A percentile compares a stretch with the other conserved stretches of the same genome.
Evolutionary conservation across 306 rosid genomes (phyloP).

Genomic region (Ochetophila trinervis): DNA sequence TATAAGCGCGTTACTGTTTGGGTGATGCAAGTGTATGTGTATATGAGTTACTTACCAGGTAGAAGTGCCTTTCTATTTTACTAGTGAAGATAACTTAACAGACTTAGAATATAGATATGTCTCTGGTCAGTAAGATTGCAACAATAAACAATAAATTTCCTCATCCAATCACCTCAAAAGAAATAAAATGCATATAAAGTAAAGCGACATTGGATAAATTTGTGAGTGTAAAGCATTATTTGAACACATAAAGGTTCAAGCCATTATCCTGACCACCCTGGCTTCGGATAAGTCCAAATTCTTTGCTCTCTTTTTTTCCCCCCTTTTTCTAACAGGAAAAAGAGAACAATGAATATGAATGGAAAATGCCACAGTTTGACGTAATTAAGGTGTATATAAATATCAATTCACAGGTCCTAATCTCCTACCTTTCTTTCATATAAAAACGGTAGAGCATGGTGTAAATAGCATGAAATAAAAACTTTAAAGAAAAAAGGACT

Average conservation of each 20-base stretch:
- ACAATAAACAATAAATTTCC: constrained; percentile 24
- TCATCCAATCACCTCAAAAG: constrained; percentile 31
- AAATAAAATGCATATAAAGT: constrained; percentile 3
- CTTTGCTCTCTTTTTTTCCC: too few species aligned
- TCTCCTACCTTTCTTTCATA: neutral
- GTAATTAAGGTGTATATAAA: neutral
- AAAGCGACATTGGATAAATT: constrained; percentile 25
- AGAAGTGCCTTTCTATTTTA: constrained; percentile 16
- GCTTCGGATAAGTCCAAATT: constrained; percentile 10
- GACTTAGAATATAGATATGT: constrained; percentile 16
- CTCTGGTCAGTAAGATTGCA: constrained; percentile 28
- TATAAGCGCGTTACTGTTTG: constrained; percentile 28
- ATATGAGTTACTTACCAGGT: constrained; percentile 19
- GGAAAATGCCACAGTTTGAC: neutral
- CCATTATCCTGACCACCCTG: neutral
- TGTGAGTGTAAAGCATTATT: constrained; percentile 5
- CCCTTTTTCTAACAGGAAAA: constrained; percentile 11
- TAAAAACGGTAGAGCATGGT: constrained; percentile 6
- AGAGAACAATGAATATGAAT: constrained; percentile 3
- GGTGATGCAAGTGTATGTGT: constrained; percentile 34
- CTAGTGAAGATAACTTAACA: constrained; percentile 28
- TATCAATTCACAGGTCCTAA: constrained; percentile 14
- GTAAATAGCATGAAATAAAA: constrained; percentile 7
- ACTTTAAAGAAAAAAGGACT: constrained; percentile 23
- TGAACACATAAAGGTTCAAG: constrained; percentile 8